These are phyloP conservation scores for Termitomyces sp. DNA, from an alignment of 768 basidiomycete species.

Conservation along the genomic window DNA sequence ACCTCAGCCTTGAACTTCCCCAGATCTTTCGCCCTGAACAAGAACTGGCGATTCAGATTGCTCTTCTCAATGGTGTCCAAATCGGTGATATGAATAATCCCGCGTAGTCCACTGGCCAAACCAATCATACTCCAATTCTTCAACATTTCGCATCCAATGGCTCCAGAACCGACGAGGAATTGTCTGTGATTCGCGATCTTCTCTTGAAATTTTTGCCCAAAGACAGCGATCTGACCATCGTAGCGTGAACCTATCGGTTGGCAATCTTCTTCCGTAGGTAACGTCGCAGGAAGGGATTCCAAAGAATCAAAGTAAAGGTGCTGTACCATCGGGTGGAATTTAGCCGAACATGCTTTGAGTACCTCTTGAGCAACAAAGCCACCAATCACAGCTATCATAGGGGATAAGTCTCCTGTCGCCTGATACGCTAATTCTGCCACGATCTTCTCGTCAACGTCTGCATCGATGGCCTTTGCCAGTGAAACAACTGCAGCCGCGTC, in stretches of 20 bases:
- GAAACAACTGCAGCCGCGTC: slow-evolving; percentile 75
- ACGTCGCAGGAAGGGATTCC: slow-evolving; percentile 78
- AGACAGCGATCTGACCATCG: slow-evolving; percentile 94
- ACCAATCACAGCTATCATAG: slow-evolving; percentile 90
- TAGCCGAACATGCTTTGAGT: slow-evolving; percentile 94
- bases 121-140: slow-evolving; percentile 99
- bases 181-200: slow-evolving; percentile 88
- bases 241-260: slow-evolving; percentile 82
- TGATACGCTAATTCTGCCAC: slow-evolving; percentile 87
- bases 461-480: slow-evolving; percentile 75
- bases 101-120: slow-evolving; percentile 74
- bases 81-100: slow-evolving; percentile 90
- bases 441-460: slow-evolving; percentile 77
- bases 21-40: slow-evolving; percentile 94
- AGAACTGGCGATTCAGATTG: slow-evolving; percentile 96
- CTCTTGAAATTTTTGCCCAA: slow-evolving; percentile 89
- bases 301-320: slow-evolving; percentile 96
- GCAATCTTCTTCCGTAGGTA: slow-evolving; percentile 81
- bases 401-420: slow-evolving; percentile 86
- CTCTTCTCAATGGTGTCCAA: slow-evolving; percentile 99
- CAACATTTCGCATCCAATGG: slow-evolving; percentile 99
- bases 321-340: slow-evolving; percentile 96
- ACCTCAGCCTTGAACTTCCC: slow-evolving; percentile 98
- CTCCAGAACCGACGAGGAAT: slow-evolving; percentile 98
- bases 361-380: slow-evolving; percentile 98